phyloP scores from a whole-genome alignment of 768 basidiomycete species.

The Russula vinacea region DNA sequence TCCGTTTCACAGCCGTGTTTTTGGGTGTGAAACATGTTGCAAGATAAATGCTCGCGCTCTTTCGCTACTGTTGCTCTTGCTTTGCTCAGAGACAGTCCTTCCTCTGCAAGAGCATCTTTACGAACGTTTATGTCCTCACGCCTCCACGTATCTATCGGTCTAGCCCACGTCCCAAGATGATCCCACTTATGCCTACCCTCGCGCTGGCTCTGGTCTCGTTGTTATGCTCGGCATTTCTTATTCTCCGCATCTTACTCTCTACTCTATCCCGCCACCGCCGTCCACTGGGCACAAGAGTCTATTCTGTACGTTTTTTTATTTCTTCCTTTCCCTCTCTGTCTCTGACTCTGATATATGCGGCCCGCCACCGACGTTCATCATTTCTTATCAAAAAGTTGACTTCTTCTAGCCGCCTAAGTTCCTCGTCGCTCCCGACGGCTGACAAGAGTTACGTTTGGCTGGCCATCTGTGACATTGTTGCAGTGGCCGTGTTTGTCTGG shows the following conservation, averaged over 20 bases:
- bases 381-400: conserved; percentile 50
- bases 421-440: conserved; percentile 59
- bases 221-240: conserved; percentile 66
- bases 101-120: conserved; percentile 16
- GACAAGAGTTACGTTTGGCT: conserved; percentile 76
- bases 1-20: conserved; percentile 13
- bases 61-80: background rate
- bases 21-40: background rate
- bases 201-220: conserved; percentile 69
- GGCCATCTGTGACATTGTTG: conserved; percentile 60
- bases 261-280: conserved; percentile 71
- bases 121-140: conserved; percentile 39
- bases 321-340: background rate
- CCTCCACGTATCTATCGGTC: conserved; percentile 34
- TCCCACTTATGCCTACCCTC: conserved; percentile 64
- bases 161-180: conserved; percentile 44
- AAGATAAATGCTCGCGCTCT: background rate
- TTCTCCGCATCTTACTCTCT: conserved; percentile 72
- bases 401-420: conserved; percentile 73
- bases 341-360: conserved; percentile 2
- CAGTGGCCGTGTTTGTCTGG: conserved; percentile 64
- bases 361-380: background rate
- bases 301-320: conserved; percentile 51
- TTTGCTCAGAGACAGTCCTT: background rate
- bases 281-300: conserved; percentile 68